Evolutionary conservation across 2,329 filamentous ascomycete species (phyloP).

Genomic region (Alternaria sp.): DNA sequence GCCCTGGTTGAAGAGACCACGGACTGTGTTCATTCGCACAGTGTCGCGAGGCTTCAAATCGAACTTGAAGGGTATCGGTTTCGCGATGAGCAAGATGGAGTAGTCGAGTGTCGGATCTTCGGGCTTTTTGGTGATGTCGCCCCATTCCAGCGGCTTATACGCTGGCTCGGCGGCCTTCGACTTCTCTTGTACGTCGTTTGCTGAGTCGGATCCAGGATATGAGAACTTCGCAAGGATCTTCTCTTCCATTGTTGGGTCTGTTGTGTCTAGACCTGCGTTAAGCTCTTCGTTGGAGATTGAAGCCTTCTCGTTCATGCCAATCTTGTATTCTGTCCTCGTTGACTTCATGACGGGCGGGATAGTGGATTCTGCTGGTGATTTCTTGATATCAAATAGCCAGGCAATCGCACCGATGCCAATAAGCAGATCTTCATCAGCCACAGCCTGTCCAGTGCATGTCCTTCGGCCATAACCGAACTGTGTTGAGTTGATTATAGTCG

Average conservation of each 20-base stretch:
- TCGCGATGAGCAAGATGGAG: slow-evolving; percentile 57
- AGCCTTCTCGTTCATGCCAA: slow-evolving; percentile 45
- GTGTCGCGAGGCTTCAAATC: slow-evolving; percentile 48
- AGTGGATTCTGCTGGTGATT: slow-evolving; percentile 22
- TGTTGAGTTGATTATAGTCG: slow-evolving; percentile 63
- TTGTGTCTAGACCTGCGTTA: slow-evolving; percentile 37
- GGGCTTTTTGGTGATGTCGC: slow-evolving; percentile 32
- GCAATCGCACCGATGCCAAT: slow-evolving; percentile 56
- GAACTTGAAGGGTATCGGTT: slow-evolving; percentile 57
- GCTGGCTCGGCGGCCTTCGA: slow-evolving; percentile 12
- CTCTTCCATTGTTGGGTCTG: slow-evolving; percentile 34
- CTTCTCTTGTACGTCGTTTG: slow-evolving; percentile 13
- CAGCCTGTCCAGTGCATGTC: slow-evolving; percentile 54
- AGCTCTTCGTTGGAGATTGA: slow-evolving; percentile 50
- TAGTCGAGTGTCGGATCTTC: slow-evolving; percentile 57
- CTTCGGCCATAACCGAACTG: slow-evolving; percentile 66
- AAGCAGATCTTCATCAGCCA: slow-evolving; percentile 54
- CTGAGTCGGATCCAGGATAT: slow-evolving; percentile 35
- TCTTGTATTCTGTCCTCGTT: slow-evolving; percentile 23
- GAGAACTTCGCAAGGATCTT: slow-evolving; percentile 36
- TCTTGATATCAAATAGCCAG: slow-evolving; percentile 56
- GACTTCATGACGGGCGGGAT: slow-evolving; percentile 15
- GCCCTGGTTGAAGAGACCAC: slow-evolving; percentile 49
- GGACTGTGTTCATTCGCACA: slow-evolving; percentile 43
- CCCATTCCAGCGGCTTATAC: slow-evolving; percentile 37